Evolutionary conservation across 139 green algal genomes (phyloP), one percentile per base, ranked within the genome.

Genomic region (Pycnococcus provasolii): DNA sequence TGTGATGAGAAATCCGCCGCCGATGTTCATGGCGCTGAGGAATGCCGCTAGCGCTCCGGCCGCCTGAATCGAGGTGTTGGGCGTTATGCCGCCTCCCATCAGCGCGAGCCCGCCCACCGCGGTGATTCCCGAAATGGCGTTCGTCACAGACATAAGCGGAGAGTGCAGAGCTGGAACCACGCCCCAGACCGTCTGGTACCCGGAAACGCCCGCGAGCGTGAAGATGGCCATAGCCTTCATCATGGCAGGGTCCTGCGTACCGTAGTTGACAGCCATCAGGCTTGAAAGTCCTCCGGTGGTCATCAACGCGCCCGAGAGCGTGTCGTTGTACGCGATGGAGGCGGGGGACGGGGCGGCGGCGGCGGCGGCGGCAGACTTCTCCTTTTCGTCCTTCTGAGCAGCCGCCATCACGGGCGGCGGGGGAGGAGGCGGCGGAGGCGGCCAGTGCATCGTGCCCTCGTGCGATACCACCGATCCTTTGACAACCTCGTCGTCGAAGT

Each of bases 121-220:
- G 37, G 62, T 60, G 53, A 72, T 15, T 51, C 83, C 88, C 1
- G 76, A 88, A 57, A 96, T 93, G 50, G 90, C 90, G 73, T 96
- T 96, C 62, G 90, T 95, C 37, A 96, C 89, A 7, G 71, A 84
- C 90, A 96, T 96, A 51, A 96, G 80, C 9, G 89, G 90, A 39
- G 83, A 89, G 83, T 96, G 90, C 61, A 96, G 78, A 41, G 90
- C 88, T 4, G 85, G 85, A 8, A 79, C 84, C 3, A 95, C 89
- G 26, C 88, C 86, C 86, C 85, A 86, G 64, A 91, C 76, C 2
- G 55, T 55, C 26, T 66, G 57, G 65, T 73, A 73, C 2, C 71
- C 71, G 13, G 53, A 52, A 40, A 72, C 41, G 63, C 53, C 50
- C 37, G 69, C 60, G n/a, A 76, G 53, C 42, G 42, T 42, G 62